Evolutionary conservation across 805 yeast species (phyloP), one percentile per base, ranked within the genome.

Genomic region (Teunomyces stri): DNA sequence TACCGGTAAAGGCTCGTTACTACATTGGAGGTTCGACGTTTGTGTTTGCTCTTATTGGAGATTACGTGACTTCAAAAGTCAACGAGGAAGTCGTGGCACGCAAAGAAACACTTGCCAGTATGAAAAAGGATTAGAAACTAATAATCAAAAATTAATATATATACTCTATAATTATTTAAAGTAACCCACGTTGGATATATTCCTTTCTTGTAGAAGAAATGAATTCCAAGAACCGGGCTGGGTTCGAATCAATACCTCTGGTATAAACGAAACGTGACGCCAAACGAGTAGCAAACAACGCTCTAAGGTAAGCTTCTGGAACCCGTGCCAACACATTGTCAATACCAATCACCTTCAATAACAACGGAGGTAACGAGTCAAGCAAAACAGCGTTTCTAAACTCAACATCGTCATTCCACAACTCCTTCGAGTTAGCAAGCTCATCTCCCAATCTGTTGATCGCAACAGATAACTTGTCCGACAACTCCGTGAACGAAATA

Each of bases 361-460:
- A 79, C 54, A 86, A 70, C 41, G 78, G 72, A 44, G 99, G 98
- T 50, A 92, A 80, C 3, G 96, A 87, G 56, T 84, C 86, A 20
- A 75, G 60, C 55, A 94, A 77, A 15, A 92, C 85, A 16, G 82
- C 83, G 60, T 87, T 82, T 68, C 96, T 81, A 74, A 94, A 85
- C 43, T 68, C 75, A 7, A 70, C 68, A 64, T 94, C 97, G 54
- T 84, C 86, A 56, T 80, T 78, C 95, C 97, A 89, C 59, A 94
- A 75, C 62, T 86, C 91, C 57, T 80, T 80, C 20, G 94, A 85
- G 41, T 80, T 77, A 31, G 94, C 84, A 58, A 92, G 79, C 70
- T 90, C 95, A 62, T 89, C 96, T 43, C 85, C 87, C 55, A 91
- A 76, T 56, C 85, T 82, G 68, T 89, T 91, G 65, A 91, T 91